Evolutionary conservation across 768 basidiomycete genomes (phyloP), one percentile per base, ranked within the genome.

Genomic region (Mycena chlorophos): DNA sequence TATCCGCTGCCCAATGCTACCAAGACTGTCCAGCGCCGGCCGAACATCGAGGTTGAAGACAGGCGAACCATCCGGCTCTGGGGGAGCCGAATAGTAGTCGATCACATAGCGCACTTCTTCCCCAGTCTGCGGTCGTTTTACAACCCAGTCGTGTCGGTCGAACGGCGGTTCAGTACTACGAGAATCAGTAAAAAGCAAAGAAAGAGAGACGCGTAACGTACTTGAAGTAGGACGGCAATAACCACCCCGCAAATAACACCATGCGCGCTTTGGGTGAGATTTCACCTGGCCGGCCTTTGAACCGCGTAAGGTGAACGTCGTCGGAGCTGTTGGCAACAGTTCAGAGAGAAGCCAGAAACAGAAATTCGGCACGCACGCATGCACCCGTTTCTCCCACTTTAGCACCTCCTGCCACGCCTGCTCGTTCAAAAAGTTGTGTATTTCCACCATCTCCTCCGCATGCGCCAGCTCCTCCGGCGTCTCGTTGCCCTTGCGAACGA

Each of bases 371-470:
- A 76, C 86, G 68, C 64, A 91, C 90, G 74, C 73, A 60, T 85
- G 71, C 54, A 73, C 71, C 65, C 85, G 77, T 68, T 81, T 82
- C 73, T 99, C 97, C 96, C 97, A 98, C 69, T 83, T 88, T 57
- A 91, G 69, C 3, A 99, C 96, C 71, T 98, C 94, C 50, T 83
- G 75, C 97, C 97, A 99, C 17, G 97, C 97, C 68, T 87, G 80
- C 74, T 99, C 97, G 66, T 99, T 98, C 70, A 99, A 70, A 63
- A 95, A 98, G 70, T 99, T 99, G 69, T 99, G 97, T 30, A 98
- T 98, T 57, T 94, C 87, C 40, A 99, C 97, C 91, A 99, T 97
- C 23, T 87, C 92, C 69, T 94, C 95, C 42, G 98, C 83, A 71
- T 94, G 89, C 64, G 22, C 56, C 20, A 62, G 46, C 51, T 98